Evolutionary conservation across 371 early-diverging fungal genomes (phyloP).

Genomic region (Nematocida sp.): DNA sequence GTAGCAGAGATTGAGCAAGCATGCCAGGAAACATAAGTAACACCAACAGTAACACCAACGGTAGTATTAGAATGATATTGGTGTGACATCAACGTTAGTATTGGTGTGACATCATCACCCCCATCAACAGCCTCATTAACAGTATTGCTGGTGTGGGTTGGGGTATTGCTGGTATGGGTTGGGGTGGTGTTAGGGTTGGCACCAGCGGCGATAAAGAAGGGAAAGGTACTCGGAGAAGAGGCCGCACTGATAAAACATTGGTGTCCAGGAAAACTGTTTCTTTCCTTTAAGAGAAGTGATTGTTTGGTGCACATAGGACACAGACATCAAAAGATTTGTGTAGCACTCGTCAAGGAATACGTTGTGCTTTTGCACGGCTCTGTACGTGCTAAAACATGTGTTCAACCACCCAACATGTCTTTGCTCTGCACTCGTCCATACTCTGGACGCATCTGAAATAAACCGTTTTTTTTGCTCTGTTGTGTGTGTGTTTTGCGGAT

Average conservation of each 20-base stretch:
- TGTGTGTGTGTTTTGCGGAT: neutral
- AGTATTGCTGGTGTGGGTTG: too few relatives aligned
- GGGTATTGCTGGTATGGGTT: too few relatives aligned
- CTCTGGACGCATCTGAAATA: neutral
- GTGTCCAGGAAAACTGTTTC: neutral
- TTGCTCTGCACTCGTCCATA: neutral
- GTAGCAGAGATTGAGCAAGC: neutral
- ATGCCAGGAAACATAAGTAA: too few relatives aligned
- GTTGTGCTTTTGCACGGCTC: neutral
- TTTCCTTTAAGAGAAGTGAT: neutral
- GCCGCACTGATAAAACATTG: neutral
- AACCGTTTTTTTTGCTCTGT: conserved; percentile 11
- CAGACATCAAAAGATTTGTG: conserved; percentile 35
- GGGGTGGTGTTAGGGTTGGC: neutral
- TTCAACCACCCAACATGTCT: neutral
- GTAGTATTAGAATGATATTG: too few relatives aligned
- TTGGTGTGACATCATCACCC: too few relatives aligned
- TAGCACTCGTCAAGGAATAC: conserved; percentile 37
- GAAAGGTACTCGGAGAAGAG: neutral
- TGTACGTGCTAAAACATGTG: neutral
- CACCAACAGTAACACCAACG: too few relatives aligned
- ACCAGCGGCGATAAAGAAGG: neutral
- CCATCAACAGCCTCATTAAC: too few relatives aligned
- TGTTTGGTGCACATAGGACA: neutral
- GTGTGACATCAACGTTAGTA: too few relatives aligned